phyloP scores from a whole-genome alignment of 805 yeast genomes.

The Phaffomyces thermotolerans region DNA sequence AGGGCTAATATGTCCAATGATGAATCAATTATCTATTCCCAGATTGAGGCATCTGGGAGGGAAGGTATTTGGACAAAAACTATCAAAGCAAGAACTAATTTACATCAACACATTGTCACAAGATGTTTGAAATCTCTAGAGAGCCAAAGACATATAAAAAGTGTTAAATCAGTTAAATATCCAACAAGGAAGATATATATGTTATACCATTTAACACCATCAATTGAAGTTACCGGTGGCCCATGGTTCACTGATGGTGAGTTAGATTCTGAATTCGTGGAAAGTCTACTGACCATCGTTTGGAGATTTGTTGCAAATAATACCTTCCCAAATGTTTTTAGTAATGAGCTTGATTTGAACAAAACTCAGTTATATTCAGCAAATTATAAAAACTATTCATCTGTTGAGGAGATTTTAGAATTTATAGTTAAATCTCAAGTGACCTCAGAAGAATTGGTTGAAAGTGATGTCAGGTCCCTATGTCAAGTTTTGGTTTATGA shows the following conservation, averaged over 20 bases:
- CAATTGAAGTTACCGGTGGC: slow-evolving; percentile 95
- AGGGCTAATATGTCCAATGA: slow-evolving; percentile 75
- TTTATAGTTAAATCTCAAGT: slow-evolving; percentile 69
- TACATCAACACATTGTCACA: slow-evolving; percentile 86
- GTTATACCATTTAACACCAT: slow-evolving; percentile 89
- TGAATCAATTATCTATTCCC: slow-evolving; percentile 84
- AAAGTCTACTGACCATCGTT: slow-evolving; percentile 70
- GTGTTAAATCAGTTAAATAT: slow-evolving; percentile 82
- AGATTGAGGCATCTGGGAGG: slow-evolving; percentile 87
- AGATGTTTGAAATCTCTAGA: slow-evolving; percentile 79
- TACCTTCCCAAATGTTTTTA: slow-evolving; percentile 69
- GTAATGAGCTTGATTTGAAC: slow-evolving; percentile 22
- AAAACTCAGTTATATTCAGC: slow-evolving; percentile 41
- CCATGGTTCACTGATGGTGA: slow-evolving; percentile 99
- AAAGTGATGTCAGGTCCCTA: slow-evolving; percentile 67
- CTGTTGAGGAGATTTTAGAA: slow-evolving; percentile 64
- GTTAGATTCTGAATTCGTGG: slow-evolving; percentile 88
- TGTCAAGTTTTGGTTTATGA: slow-evolving; percentile 87
- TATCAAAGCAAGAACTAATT: slow-evolving; percentile 76
- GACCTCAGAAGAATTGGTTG: slow-evolving; percentile 72
- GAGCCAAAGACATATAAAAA: slow-evolving; percentile 73
- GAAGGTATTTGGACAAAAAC: slow-evolving; percentile 97
- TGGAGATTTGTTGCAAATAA: slow-evolving; percentile 80
- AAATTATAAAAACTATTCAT: slow-evolving; percentile 55
- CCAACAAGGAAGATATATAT: slow-evolving; percentile 95